These are phyloP conservation scores for Pouteria glomerata DNA, from an alignment of 148 eudicot genomes.

Conservation along the genomic window DNA sequence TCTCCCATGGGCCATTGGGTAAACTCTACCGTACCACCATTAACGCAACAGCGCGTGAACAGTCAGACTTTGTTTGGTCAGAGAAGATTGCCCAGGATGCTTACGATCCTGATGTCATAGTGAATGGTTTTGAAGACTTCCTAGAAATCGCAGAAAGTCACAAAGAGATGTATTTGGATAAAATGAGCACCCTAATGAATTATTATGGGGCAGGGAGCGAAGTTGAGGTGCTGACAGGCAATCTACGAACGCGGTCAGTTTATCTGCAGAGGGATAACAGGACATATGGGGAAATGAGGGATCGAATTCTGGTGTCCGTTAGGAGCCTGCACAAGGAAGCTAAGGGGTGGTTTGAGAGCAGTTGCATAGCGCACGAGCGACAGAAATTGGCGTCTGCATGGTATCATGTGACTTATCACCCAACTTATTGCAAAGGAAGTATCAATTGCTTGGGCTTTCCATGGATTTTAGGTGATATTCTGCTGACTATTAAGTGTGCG, in stretches of 20 bases:
- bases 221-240: conserved; percentile 79
- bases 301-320: conserved; percentile 61
- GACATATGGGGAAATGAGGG: conserved; percentile 65
- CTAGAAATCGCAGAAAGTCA: conserved; percentile 46
- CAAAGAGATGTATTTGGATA: conserved; percentile 73
- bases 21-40: conserved; percentile 73
- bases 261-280: conserved; percentile 75
- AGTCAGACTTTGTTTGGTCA: conserved; percentile 28
- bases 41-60: conserved; percentile 21
- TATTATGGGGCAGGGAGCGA: conserved; percentile 70
- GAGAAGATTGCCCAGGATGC: conserved; percentile 38
- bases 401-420: conserved; percentile 86
- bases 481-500: conserved; percentile 57
- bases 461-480: conserved; percentile 68
- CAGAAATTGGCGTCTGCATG: conserved; percentile 85
- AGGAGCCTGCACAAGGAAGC: conserved; percentile 71
- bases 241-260: conserved; percentile 41
- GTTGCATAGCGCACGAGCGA: conserved; percentile 42
- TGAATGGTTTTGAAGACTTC: conserved; percentile 56
- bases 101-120: conserved; percentile 63
- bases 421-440: conserved; percentile 47
- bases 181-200: conserved; percentile 46
- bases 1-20: conserved; percentile 64
- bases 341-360: conserved; percentile 64
- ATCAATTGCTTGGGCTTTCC: conserved; percentile 77